phyloP scores from a whole-genome alignment of 306 rosid genomes.

The Myrica gale region DNA sequence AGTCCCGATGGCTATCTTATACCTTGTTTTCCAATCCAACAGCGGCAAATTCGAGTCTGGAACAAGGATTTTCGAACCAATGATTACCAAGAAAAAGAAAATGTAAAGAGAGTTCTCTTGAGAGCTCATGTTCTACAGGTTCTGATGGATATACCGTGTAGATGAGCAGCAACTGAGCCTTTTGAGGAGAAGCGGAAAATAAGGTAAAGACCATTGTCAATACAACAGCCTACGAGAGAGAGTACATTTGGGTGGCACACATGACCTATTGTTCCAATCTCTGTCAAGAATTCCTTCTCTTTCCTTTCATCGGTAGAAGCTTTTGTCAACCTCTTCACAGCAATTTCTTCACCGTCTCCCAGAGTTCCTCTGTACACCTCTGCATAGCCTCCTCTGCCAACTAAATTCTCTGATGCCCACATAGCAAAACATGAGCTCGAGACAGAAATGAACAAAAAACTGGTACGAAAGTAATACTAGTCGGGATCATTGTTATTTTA shows the following conservation, averaged over 20 bases:
- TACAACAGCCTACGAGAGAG: conserved; percentile 80
- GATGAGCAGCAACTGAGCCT: conserved; percentile 80
- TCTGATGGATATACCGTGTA: conserved; percentile 65
- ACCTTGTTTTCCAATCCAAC: conserved; percentile 85
- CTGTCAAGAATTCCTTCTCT: conserved; percentile 84
- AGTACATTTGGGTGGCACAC: conserved; percentile 67
- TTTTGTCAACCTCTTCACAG: conserved; percentile 82
- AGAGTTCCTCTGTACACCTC: conserved; percentile 79
- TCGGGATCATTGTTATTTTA: too few relatives aligned
- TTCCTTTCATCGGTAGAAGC: conserved; percentile 72
- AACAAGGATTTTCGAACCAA: background rate
- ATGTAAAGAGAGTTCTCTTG: conserved; percentile 8
- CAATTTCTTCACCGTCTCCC: conserved; percentile 63
- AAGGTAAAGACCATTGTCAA: conserved; percentile 84
- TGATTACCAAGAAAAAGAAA: background rate
- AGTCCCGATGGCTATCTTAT: conserved; percentile 73
- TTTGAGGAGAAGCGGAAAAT: conserved; percentile 69
- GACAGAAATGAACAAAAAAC: background rate
- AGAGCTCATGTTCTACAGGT: background rate
- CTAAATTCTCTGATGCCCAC: conserved; percentile 62
- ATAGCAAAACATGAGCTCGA: conserved; percentile 5
- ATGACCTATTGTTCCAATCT: conserved; percentile 94
- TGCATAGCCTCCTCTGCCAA: conserved; percentile 91
- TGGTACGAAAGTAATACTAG: background rate
- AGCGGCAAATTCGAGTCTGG: conserved; percentile 63